Evolutionary conservation across 2,329 filamentous ascomycete genomes (phyloP).

Genomic region (Talaromyces verruculosus): DNA sequence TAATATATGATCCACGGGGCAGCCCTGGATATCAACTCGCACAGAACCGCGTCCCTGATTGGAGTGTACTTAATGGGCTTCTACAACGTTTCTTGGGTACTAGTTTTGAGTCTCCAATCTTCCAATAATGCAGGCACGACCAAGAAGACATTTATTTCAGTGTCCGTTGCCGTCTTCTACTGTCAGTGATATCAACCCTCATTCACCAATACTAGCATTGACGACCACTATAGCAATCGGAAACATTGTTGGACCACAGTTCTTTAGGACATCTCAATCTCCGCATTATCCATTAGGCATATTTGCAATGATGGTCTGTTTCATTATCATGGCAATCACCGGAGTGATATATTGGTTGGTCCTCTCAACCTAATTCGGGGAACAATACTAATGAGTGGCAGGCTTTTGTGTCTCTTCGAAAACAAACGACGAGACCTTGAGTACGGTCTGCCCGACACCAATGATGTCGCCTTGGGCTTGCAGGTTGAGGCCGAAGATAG

Average conservation of each 20-base stretch:
- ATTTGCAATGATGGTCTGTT: conserved; percentile 10
- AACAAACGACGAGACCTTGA: conserved; percentile 1
- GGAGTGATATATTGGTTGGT: background rate
- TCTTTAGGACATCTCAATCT: conserved; percentile 1
- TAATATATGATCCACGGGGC: background rate
- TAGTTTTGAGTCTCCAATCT: conserved; percentile 60
- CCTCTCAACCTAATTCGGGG: no score
- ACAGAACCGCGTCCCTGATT: background rate
- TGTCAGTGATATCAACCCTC: background rate
- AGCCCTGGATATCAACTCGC: background rate
- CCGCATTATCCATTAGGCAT: conserved; percentile 7
- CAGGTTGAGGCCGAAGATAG: conserved; percentile 2
- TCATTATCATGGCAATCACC: conserved; percentile 5
- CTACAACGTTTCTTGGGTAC: conserved; percentile 3
- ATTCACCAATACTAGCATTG: background rate
- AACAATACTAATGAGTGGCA: background rate
- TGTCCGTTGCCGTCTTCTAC: conserved; percentile 1
- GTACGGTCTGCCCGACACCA: background rate
- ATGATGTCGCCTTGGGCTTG: conserved; percentile 1
- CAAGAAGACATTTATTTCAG: conserved; percentile 44
- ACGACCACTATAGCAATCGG: conserved; percentile 3
- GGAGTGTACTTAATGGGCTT: conserved; percentile 11
- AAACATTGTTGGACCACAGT: conserved; percentile 3
- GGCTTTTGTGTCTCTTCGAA: conserved; percentile 2
- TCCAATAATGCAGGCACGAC: conserved; percentile 60